Base-by-base conservation (phyloP, 306 rosid genomes). In the Citrullus mucosospermus region DNA sequence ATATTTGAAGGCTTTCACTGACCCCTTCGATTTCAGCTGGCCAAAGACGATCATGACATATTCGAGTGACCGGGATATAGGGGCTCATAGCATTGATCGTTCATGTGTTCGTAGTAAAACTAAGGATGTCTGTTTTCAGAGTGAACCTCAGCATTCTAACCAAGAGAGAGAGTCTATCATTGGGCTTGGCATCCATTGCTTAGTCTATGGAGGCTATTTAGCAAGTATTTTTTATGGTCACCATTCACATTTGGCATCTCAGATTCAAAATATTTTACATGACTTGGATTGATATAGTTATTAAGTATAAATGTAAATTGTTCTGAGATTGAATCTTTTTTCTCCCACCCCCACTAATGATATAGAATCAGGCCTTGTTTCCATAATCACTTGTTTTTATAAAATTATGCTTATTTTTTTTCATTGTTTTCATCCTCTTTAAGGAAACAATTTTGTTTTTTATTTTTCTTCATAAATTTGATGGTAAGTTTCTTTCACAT, bases 121-220 rank as follows among this genome's bases (percentile, higher is more conserved):
- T 79, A 53, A 30, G 16, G 82, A 71, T 67, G 60, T 46, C 63
- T 6, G 55, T 15, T 43, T 36, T 68, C 22, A 17, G 36, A 9
- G 72, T 32, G 83, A 74, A 69, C 83, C 78, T 22, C 82, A 62
- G 28, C 50, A 20, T 79, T 55, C 30, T 38, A 67, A 79, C 51
- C 59, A 79, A 51, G 85, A 48, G 76, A 76, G 85, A 67, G 51
- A 39, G 70, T 50, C 59, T 22, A 77, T 85, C 50, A 62, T 84
- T 74, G 84, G 84, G 79, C 90, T 89, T 20, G 90, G 91, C 16
- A 63, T 81, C 22, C 93, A 92, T 69, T 92, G 92, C 85, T 81
- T 88, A 78, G 60, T 75, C 2, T 90, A 88, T 84, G 97, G 97
- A 68, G 90, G 90, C 75, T 84, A 84, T 73, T 83, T 89, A 75